These are phyloP conservation scores for Elaeagnus macrophylla DNA, from an alignment of 306 rosid genomes.

Conservation along the genomic window DNA sequence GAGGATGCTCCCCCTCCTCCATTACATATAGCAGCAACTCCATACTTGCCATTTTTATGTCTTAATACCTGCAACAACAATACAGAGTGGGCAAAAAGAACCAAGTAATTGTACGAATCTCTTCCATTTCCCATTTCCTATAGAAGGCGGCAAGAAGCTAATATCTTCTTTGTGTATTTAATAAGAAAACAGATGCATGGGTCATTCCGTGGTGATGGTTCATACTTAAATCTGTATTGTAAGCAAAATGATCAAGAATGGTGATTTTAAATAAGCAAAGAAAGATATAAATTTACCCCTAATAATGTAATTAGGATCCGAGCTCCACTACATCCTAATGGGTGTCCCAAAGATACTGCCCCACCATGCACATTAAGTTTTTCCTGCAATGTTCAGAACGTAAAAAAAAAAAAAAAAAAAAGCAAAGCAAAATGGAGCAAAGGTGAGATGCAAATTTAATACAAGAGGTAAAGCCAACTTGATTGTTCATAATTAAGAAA, in stretches of 20 bases:
- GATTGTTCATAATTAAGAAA: slow-evolving; percentile 5
- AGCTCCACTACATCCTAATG: slow-evolving; percentile 96
- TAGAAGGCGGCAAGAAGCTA: slow-evolving; percentile 4
- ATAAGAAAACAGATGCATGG: neutral
- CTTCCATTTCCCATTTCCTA: neutral
- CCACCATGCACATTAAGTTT: slow-evolving; percentile 80
- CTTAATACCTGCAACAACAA: slow-evolving; percentile 56
- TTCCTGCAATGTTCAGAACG: slow-evolving; percentile 47
- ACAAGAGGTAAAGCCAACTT: neutral
- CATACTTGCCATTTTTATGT: slow-evolving; percentile 70
- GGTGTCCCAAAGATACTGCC: slow-evolving; percentile 93
- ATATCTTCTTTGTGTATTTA: neutral
- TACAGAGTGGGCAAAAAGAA: slow-evolving; percentile 6
- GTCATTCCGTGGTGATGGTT: neutral
- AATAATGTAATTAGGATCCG: slow-evolving; percentile 78
- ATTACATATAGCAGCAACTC: slow-evolving; percentile 75
- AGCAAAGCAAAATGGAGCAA: slow-evolving; percentile 13
- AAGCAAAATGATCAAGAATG: neutral
- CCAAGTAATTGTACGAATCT: neutral
- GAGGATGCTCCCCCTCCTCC: slow-evolving; percentile 99
- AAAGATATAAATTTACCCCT: slow-evolving; percentile 51
- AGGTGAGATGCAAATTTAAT: slow-evolving; percentile 1
- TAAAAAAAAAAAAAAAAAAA: slow-evolving; percentile 5
- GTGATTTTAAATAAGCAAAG: neutral
- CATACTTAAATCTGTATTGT: neutral